Conservation (phyloP, 2,329 filamentous ascomycete genomes). For the Bipolaris sorokiniana region DNA sequence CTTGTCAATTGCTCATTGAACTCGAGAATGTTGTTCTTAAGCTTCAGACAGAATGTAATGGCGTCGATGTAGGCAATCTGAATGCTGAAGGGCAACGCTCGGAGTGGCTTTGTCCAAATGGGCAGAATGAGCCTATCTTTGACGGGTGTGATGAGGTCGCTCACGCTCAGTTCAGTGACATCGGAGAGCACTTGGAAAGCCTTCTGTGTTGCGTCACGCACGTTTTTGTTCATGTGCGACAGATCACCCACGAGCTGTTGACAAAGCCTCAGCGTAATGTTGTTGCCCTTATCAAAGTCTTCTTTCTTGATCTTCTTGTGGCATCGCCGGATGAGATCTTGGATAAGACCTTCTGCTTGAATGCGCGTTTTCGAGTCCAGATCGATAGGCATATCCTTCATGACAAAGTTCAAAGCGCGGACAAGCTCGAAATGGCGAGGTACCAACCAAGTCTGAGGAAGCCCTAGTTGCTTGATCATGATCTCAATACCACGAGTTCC, state of each 20-base stretch:
- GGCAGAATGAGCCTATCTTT: constrained; percentile 88
- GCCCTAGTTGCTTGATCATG: constrained; percentile 80
- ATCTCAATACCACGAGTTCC: constrained; percentile 90
- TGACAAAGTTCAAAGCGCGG: constrained; percentile 90
- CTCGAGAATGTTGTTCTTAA: constrained; percentile 86
- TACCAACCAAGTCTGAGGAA: constrained; percentile 83
- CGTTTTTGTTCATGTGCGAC: constrained; percentile 93
- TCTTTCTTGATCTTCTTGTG: constrained; percentile 81
- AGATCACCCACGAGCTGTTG: constrained; percentile 86
- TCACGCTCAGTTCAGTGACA: constrained; percentile 76
- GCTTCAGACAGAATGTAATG: constrained; percentile 89
- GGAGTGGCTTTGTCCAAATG: constrained; percentile 93
- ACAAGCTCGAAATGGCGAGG: constrained; percentile 87
- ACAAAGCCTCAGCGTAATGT: constrained; percentile 76
- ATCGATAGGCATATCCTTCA: constrained; percentile 97
- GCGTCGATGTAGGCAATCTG: constrained; percentile 99
- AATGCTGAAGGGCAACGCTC: constrained; percentile 89
- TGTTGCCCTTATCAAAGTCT: constrained; percentile 71
- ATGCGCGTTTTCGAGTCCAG: constrained; percentile 86
- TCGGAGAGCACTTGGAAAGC: constrained; percentile 82
- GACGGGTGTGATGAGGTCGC: constrained; percentile 86
- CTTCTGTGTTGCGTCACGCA: constrained; percentile 83
- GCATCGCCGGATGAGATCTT: constrained; percentile 77
- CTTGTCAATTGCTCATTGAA: constrained; percentile 93
- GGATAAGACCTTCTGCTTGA: constrained; percentile 81